Percentiles rank a stretch among this genome's conserved stretches.
Evolutionary conservation across 2,329 filamentous ascomycete genomes (phyloP).

Genomic region (Calonectria naviculata): DNA sequence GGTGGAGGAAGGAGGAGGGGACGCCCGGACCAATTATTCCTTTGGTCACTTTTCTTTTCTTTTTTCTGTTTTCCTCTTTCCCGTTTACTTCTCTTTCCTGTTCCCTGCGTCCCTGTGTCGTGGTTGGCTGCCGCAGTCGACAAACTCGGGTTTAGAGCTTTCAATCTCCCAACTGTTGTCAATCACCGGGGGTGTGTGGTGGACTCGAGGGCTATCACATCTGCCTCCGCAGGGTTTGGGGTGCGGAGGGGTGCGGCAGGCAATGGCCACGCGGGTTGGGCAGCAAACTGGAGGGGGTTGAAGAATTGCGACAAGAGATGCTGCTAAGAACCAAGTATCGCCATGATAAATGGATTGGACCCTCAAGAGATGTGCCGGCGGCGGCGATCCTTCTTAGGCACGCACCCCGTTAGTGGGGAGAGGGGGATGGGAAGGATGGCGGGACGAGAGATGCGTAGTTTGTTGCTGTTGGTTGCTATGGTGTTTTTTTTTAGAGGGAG

Average conservation of each 20-base stretch:
- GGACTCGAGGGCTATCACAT: constrained; percentile 13
- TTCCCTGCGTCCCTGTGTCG: background rate
- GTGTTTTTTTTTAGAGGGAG: constrained; percentile 10
- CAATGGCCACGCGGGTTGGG: background rate
- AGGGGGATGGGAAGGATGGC: background rate
- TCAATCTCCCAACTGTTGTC: background rate
- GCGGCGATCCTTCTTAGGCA: constrained; percentile 9
- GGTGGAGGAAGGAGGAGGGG: constrained; percentile 8
- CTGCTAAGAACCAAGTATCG: background rate
- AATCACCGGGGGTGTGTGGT: constrained; percentile 3
- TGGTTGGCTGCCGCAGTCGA: background rate
- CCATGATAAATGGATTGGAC: background rate
- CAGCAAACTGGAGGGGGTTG: constrained; percentile 10
- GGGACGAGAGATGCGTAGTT: background rate
- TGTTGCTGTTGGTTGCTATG: background rate
- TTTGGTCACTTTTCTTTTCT: background rate
- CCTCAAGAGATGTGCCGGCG: background rate
- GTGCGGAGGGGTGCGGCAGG: background rate
- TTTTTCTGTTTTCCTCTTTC: background rate
- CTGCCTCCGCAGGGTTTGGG: constrained; percentile 22
- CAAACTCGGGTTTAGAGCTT: background rate
- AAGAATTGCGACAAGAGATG: background rate
- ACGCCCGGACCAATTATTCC: constrained; percentile 2
- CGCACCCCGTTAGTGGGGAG: background rate
- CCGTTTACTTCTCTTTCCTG: background rate